Percentiles rank a stretch among this genome's conserved stretches.
phyloP scores from a whole-genome alignment of 768 basidiomycete genomes.

The Tricholoma saponaceum region DNA sequence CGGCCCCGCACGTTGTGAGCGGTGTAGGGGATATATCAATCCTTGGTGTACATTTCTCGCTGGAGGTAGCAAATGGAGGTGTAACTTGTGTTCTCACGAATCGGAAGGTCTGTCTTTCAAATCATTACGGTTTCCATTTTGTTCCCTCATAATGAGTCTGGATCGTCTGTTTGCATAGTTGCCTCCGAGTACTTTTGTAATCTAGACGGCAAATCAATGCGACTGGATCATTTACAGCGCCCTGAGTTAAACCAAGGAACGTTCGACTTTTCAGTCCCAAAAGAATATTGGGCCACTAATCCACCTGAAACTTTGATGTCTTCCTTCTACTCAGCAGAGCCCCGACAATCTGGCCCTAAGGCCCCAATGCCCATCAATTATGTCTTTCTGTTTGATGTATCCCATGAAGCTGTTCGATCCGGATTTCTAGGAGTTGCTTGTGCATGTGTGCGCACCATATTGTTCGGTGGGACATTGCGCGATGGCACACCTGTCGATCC shows the following conservation, averaged over 20 bases:
- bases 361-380: conserved; percentile 65
- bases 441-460: conserved; percentile 49
- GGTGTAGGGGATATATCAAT: conserved; percentile 89
- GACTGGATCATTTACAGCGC: conserved; percentile 76
- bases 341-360: conserved; percentile 42
- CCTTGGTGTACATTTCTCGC: conserved; percentile 87
- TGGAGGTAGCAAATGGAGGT: conserved; percentile 84
- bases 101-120: conserved; percentile 66
- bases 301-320: conserved; percentile 50
- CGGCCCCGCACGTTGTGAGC: conserved; percentile 81
- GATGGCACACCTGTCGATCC: conserved; percentile 38
- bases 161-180: conserved; percentile 41
- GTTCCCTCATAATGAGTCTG: background rate
- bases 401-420: conserved; percentile 56
- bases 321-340: conserved; percentile 50
- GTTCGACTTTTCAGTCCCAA: conserved; percentile 80
- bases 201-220: conserved; percentile 70
- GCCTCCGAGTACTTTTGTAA: conserved; percentile 79
- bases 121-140: background rate
- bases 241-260: conserved; percentile 91
- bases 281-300: conserved; percentile 82
- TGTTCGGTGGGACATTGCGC: conserved; percentile 55
- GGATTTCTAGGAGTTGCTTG: conserved; percentile 73
- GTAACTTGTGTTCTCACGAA: conserved; percentile 83
- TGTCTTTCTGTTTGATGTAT: conserved; percentile 88